Evolutionary conservation across 345 rosid species (phyloP).

Genomic region (Arabidopsis arenosa): DNA sequence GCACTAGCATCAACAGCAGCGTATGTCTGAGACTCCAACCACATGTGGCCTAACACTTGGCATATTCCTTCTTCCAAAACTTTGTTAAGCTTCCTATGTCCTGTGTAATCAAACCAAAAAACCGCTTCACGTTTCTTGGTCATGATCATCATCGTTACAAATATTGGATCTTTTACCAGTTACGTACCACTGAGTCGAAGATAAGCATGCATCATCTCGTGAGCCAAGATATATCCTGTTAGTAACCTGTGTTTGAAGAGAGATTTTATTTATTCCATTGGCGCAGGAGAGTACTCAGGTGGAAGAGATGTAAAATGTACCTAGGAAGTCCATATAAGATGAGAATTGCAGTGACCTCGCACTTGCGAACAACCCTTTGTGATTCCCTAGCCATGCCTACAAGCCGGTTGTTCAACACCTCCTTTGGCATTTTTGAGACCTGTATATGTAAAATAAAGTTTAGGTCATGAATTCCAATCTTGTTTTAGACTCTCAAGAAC

Average conservation of each 20-base stretch:
- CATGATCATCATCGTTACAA: background rate
- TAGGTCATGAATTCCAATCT: background rate
- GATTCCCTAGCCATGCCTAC: conserved; percentile 65
- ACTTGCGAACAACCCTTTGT: conserved; percentile 60
- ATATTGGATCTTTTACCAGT: background rate
- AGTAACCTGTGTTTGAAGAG: conserved; percentile 57
- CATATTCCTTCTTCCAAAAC: conserved; percentile 95
- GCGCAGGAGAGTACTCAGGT: background rate
- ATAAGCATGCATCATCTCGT: conserved; percentile 99
- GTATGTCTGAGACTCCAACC: conserved; percentile 70
- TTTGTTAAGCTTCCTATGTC: conserved; percentile 63
- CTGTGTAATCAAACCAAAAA: conserved; percentile 49
- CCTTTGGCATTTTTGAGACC: conserved; percentile 63
- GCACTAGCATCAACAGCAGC: background rate
- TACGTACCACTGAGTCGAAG: conserved; percentile 78
- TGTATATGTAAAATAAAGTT: conserved; percentile 36
- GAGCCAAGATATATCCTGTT: conserved; percentile 91
- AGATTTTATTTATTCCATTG: background rate
- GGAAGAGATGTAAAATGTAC: conserved; percentile 41
- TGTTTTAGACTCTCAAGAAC: too few species aligned
- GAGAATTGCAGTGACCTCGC: conserved; percentile 97
- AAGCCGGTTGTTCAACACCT: conserved; percentile 53
- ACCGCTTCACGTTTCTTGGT: background rate
- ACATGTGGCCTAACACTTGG: conserved; percentile 90
- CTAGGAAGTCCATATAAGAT: conserved; percentile 93